Conservation (phyloP, 1,284 basidiomycete genomes). For the Paramarasmius palmivorus region DNA sequence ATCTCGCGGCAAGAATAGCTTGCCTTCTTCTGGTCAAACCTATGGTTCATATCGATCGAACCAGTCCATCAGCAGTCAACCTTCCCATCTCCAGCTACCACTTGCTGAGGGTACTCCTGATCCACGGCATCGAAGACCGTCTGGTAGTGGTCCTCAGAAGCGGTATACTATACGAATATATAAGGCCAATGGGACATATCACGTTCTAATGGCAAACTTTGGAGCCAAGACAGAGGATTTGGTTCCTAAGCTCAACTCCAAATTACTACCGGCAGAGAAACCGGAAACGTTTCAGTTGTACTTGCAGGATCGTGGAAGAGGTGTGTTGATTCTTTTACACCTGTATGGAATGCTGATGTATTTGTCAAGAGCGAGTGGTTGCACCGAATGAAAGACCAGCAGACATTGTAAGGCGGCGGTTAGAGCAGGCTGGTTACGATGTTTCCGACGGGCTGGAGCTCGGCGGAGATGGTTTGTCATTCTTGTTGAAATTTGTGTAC, state of each 20-base stretch:
- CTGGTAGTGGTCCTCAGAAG: not conserved
- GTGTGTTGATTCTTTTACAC: conserved; percentile 35
- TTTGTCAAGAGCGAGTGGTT: conserved; percentile 72
- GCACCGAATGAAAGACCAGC: conserved; percentile 84
- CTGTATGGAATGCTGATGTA: conserved; percentile 1
- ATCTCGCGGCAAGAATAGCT: not conserved
- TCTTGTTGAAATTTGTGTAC: conserved; percentile 89
- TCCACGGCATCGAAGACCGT: conserved; percentile 4
- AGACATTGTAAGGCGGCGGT: conserved; percentile 79
- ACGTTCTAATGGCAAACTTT: conserved; percentile 67
- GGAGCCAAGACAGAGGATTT: conserved; percentile 74
- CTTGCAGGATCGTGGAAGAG: conserved; percentile 82
- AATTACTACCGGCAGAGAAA: conserved; percentile 48
- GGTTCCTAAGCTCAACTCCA: conserved; percentile 62
- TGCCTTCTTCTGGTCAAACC: not conserved
- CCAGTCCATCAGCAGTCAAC: not conserved
- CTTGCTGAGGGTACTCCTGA: conserved; percentile 6
- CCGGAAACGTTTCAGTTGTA: conserved; percentile 75
- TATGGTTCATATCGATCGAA: no score
- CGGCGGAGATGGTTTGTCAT: conserved; percentile 81
- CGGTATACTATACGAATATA: conserved; percentile 73
- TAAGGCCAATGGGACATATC: conserved; percentile 73
- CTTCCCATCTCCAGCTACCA: not conserved
- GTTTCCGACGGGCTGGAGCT: conserved; percentile 82
- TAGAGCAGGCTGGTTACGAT: conserved; percentile 92